Evolutionary conservation across 768 basidiomycete species (phyloP).

Genomic region (Serendipita sp.): DNA sequence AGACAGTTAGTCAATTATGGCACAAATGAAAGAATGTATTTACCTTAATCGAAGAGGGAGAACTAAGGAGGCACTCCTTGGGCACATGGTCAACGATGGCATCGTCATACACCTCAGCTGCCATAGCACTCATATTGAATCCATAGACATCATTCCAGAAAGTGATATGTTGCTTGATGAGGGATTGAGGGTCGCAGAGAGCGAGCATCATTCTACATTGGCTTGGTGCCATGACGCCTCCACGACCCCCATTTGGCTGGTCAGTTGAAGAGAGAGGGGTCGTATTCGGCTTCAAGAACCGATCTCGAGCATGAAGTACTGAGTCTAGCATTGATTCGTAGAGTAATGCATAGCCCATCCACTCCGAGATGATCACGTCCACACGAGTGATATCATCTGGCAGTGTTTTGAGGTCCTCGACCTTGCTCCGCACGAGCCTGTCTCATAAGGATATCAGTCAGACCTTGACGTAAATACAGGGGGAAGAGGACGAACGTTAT

Average conservation of each 20-base stretch:
- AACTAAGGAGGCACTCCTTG: conserved; percentile 45
- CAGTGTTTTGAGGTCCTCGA: conserved; percentile 62
- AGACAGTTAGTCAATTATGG: not conserved
- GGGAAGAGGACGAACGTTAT: conserved; percentile 34
- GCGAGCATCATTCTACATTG: conserved; percentile 76
- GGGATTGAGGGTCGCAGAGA: conserved; percentile 58
- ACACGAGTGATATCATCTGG: conserved; percentile 61
- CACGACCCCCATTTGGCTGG: not conserved
- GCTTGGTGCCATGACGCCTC: conserved; percentile 78
- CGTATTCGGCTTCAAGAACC: conserved; percentile 49
- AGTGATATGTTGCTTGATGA: conserved; percentile 63
- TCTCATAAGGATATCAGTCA: not conserved
- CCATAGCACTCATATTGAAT: conserved; percentile 79
- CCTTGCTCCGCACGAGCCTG: conserved; percentile 74
- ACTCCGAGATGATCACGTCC: conserved; percentile 91
- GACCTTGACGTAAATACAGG: not conserved
- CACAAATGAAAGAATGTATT: not conserved
- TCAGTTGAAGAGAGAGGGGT: not conserved
- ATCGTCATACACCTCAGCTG: conserved; percentile 54
- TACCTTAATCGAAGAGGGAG: conserved; percentile 53
- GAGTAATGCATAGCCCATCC: conserved; percentile 88
- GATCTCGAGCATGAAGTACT: conserved; percentile 74
- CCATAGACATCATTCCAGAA: conserved; percentile 93
- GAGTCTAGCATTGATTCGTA: conserved; percentile 98
- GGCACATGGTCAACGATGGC: conserved; percentile 70